Conservation (phyloP, 257 asterid genomes). For the Fraxinus anomala region DNA sequence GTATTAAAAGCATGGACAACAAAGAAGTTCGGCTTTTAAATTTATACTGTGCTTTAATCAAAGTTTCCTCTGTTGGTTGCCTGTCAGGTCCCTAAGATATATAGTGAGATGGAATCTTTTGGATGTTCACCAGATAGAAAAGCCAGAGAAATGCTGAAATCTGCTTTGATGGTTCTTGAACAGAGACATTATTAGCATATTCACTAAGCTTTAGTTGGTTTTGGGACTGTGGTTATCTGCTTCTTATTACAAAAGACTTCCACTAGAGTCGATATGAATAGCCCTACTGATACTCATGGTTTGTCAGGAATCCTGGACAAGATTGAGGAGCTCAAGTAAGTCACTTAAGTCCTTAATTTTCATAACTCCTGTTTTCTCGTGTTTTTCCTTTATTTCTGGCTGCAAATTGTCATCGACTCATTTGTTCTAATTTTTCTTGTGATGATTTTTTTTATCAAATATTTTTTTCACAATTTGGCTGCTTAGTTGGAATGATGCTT, state of each 20-base stretch:
- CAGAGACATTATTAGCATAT: constrained; percentile 42
- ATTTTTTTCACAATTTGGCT: background rate
- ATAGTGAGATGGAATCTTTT: constrained; percentile 78
- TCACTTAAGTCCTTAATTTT: background rate
- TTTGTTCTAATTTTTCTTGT: background rate
- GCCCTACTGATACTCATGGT: background rate
- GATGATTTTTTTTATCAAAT: background rate
- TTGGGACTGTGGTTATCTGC: background rate
- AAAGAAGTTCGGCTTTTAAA: background rate
- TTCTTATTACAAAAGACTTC: background rate
- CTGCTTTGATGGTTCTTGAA: constrained; percentile 57
- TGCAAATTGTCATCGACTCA: background rate
- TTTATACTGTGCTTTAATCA: background rate
- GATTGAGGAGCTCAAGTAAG: background rate
- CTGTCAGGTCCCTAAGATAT: constrained; percentile 70
- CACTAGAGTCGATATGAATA: background rate
- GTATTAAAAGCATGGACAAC: background rate
- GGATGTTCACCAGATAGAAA: constrained; percentile 93
- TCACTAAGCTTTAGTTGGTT: background rate
- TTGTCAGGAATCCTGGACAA: background rate
- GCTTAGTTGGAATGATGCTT: background rate
- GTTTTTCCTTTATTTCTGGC: background rate
- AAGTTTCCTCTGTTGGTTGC: constrained; percentile 10
- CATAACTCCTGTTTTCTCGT: background rate
- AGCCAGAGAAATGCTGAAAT: constrained; percentile 78